phyloP scores from a whole-genome alignment of 1,284 basidiomycete species.

The Meira miltonrushii region DNA sequence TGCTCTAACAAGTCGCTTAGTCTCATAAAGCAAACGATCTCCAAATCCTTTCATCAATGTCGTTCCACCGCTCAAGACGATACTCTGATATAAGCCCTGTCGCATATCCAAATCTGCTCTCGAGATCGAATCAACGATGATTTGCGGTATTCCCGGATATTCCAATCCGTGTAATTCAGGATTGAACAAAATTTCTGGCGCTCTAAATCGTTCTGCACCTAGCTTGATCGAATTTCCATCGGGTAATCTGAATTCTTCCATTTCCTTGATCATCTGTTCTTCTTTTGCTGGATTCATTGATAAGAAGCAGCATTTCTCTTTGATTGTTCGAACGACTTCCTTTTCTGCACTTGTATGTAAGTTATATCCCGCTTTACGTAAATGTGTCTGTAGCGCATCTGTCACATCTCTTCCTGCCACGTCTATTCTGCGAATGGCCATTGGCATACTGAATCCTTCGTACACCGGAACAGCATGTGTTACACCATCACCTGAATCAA shows the following conservation, averaged over 20 bases:
- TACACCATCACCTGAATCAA: slow-evolving; percentile 97
- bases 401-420: slow-evolving; percentile 93
- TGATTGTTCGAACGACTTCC: slow-evolving; percentile 94
- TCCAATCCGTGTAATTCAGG: slow-evolving; percentile 94
- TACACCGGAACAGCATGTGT: slow-evolving; percentile 98
- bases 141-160: slow-evolving; percentile 94
- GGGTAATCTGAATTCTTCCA: slow-evolving; percentile 87
- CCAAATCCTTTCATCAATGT: slow-evolving; percentile 69
- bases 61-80: slow-evolving; percentile 92
- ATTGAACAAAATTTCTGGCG: slow-evolving; percentile 96
- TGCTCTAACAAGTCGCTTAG: slow-evolving; percentile 82
- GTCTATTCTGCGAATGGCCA: slow-evolving; percentile 90
- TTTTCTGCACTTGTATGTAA: slow-evolving; percentile 94
- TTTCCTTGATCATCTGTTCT: slow-evolving; percentile 69
- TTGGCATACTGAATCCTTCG: slow-evolving; percentile 98
- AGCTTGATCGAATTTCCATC: slow-evolving; percentile 94
- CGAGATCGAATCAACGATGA: slow-evolving; percentile 56
- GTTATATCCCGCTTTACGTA: slow-evolving; percentile 90
- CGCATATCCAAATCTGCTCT: slow-evolving; percentile 72
- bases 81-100: slow-evolving; percentile 91
- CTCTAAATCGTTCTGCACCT: slow-evolving; percentile 89
- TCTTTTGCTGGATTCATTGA: slow-evolving; percentile 86
- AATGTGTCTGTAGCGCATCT: slow-evolving; percentile 84
- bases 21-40: slow-evolving; percentile 87
- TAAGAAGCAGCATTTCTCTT: slow-evolving; percentile 96